These are phyloP conservation scores for Ceratocystis lukuohia DNA, from an alignment of 2,329 filamentous ascomycete genomes.

Conservation along the genomic window DNA sequence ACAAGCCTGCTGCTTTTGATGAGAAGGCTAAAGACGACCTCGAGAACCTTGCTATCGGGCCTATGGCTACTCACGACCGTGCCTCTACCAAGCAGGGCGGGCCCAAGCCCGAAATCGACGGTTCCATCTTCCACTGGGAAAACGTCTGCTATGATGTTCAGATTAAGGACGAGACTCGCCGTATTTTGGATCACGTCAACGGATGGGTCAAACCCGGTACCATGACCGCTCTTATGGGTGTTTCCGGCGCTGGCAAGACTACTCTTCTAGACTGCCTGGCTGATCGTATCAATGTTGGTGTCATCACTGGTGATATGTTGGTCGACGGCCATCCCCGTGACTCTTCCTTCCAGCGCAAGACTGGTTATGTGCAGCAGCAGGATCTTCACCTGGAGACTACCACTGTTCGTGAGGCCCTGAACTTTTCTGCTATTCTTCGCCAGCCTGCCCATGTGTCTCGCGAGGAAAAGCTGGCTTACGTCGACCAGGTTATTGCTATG, in stretches of 20 bases:
- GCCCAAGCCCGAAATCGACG: constrained; percentile 29
- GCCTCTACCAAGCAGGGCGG: constrained; percentile 21
- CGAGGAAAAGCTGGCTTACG: constrained; percentile 71
- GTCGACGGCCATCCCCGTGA: constrained; percentile 55
- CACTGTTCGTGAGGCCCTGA: constrained; percentile 77
- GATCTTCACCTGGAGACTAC: constrained; percentile 76
- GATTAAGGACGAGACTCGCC: constrained; percentile 62
- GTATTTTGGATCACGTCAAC: constrained; percentile 73
- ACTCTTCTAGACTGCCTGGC: constrained; percentile 79
- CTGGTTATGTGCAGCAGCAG: constrained; percentile 84
- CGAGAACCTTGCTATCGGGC: constrained; percentile 40
- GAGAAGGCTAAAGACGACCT: constrained; percentile 51
- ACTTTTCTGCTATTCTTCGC: constrained; percentile 73
- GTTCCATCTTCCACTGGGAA: constrained; percentile 72
- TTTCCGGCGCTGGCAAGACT: constrained; percentile 87
- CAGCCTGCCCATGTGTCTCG: constrained; percentile 62
- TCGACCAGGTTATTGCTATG: constrained; percentile 80
- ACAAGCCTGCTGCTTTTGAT: constrained; percentile 44
- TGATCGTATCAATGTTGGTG: constrained; percentile 74
- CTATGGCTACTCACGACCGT: constrained; percentile 34
- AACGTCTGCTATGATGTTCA: constrained; percentile 65
- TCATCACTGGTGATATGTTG: constrained; percentile 72
- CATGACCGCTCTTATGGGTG: constrained; percentile 79
- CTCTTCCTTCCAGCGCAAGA: constrained; percentile 77
- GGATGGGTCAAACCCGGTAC: constrained; percentile 92